These are phyloP conservation scores for Ramichloridium luteum DNA, from an alignment of 2,329 filamentous ascomycete genomes.

Conservation along the genomic window DNA sequence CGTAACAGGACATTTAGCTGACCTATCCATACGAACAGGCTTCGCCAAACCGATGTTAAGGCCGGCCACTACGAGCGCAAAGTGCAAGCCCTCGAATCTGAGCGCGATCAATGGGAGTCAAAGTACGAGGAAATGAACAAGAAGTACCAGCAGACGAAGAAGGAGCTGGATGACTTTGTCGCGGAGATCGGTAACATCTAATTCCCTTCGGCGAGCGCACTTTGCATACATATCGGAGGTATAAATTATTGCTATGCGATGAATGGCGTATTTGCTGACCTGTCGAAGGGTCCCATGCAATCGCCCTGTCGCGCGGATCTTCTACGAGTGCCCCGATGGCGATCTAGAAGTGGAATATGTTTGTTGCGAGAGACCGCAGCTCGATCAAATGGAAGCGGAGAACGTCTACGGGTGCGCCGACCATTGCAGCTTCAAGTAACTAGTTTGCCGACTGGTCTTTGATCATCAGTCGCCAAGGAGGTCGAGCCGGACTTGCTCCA, in stretches of 20 bases:
- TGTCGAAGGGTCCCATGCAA: not conserved
- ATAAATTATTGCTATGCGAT: not conserved
- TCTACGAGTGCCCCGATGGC: not conserved
- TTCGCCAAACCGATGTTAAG: slow-evolving; percentile 98
- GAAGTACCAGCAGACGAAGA: slow-evolving; percentile 73
- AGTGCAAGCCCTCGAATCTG: slow-evolving; percentile 86
- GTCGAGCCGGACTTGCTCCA: no score
- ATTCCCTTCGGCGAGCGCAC: no score
- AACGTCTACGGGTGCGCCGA: no score
- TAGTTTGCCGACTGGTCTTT: no score
- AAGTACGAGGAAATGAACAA: slow-evolving; percentile 97
- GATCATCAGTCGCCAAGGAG: no score
- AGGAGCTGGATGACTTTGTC: slow-evolving; percentile 86
- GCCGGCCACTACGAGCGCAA: slow-evolving; percentile 98
- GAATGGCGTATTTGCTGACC: slow-evolving; percentile 1
- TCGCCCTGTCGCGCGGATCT: not conserved
- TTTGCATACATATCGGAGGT: no score
- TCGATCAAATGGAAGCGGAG: no score
- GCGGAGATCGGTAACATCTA: slow-evolving; percentile 88
- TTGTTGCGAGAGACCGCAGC: no score
- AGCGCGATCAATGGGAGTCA: slow-evolving; percentile 86
- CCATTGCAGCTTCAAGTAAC: no score
- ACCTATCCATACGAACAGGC: slow-evolving; percentile 45
- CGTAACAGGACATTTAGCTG: no score
- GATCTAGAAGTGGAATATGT: slow-evolving; percentile 1